A percentile compares a stretch with the other conserved stretches of the same genome.
Conservation (phyloP, 2,329 filamentous ascomycete species). For the Akanthomyces lecanii region DNA sequence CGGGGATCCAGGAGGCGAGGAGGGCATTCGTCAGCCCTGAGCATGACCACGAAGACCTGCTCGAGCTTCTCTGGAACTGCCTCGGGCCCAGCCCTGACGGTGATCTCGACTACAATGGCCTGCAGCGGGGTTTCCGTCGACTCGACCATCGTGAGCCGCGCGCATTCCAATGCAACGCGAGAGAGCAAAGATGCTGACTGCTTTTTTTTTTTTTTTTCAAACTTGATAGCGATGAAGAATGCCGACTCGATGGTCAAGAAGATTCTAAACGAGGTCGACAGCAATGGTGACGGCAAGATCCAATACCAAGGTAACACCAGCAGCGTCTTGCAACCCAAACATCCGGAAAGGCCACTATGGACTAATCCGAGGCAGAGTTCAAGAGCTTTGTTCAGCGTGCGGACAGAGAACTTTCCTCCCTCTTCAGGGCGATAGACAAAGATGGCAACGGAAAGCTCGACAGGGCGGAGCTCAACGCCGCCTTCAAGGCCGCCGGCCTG, state of each 20-base stretch:
- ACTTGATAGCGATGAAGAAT: constrained; percentile 68
- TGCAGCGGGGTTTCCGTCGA: constrained; percentile 78
- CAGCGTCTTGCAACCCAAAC: background rate
- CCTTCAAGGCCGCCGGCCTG: constrained; percentile 75
- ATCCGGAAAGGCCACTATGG: background rate
- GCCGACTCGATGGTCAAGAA: constrained; percentile 79
- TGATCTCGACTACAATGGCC: constrained; percentile 75
- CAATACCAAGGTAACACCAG: constrained; percentile 71
- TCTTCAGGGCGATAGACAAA: constrained; percentile 84
- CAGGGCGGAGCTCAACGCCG: constrained; percentile 73
- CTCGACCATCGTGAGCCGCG: constrained; percentile 80
- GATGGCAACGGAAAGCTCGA: constrained; percentile 84
- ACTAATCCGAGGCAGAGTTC: constrained; percentile 61
- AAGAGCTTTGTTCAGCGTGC: constrained; percentile 81
- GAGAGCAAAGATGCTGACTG: constrained; percentile 22
- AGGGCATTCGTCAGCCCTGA: constrained; percentile 72
- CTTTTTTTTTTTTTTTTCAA: background rate
- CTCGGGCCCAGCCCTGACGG: constrained; percentile 74
- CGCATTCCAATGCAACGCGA: background rate
- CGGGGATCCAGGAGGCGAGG: constrained; percentile 48
- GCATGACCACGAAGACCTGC: constrained; percentile 73
- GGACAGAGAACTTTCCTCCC: constrained; percentile 72
- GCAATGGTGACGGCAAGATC: constrained; percentile 82
- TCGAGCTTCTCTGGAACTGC: constrained; percentile 78
- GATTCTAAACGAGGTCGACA: constrained; percentile 79